Evolutionary conservation across 306 rosid species (phyloP), one percentile per base, ranked within the genome.

Genomic region (Rosa lucieae): DNA sequence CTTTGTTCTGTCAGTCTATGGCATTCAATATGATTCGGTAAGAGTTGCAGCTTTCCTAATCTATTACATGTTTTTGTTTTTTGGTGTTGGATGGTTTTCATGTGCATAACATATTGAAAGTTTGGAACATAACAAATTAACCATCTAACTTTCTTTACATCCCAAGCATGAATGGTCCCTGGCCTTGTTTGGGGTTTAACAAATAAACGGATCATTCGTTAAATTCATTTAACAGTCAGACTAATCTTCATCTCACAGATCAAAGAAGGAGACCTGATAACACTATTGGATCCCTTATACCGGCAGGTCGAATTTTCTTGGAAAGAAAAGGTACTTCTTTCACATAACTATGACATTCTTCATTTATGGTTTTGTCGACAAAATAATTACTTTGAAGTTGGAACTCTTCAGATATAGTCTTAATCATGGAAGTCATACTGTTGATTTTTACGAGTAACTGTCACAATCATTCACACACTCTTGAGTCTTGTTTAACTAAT

Each of bases 191-290:
- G 10, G 23, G 10, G 26, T 18, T 55, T 55, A 55, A 55, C 26
- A 55, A 18, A 55, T 20, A 55, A 20, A 55, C 11, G 20, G 32
- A 51, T 73, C 39, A 77, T 81, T 62, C 49, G 51, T 76, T 66
- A 46, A 75, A 81, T n/a, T 76, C 61, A 62, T 78, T 78, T 20
- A 48, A 37, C 72, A 79, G 59, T 55, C 83, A 62, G 85, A 43
- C 71, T 72, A 55, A 55, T 76, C 73, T 43, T 79, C 53, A 39
- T 74, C 75, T 80, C 80, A 52, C 94, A 95, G 94, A 87, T 93
- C 86, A 92, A 92, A 90, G 98, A 89, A 89, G 97, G 98, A 83
- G 98, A 95, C 84, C 97, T 89, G 81, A 78, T 95, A 73, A 86
- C 92, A 10, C 32, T 95, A 70, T 78, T 91, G 71, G 96, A 93